Percentiles rank a stretch among this genome's conserved stretches.
Evolutionary conservation across 768 basidiomycete genomes (phyloP).

Genomic region (Roridomyces roridus): DNA sequence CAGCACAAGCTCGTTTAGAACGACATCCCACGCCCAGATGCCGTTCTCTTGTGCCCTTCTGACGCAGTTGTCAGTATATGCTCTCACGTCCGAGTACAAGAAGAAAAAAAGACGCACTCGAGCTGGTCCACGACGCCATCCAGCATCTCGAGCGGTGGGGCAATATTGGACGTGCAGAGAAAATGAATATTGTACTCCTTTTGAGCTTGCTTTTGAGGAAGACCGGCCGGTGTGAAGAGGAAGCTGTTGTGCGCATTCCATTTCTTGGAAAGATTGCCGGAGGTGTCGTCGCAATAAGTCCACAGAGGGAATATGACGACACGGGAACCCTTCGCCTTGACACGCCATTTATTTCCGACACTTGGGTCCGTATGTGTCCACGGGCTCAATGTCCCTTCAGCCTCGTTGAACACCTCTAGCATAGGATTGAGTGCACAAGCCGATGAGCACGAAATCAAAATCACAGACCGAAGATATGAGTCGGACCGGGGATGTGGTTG

Average conservation of each 20-base stretch:
- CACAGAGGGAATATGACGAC: constrained; percentile 41
- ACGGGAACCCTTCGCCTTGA: constrained; percentile 32
- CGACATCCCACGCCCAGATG: constrained; percentile 45
- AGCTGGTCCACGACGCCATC: constrained; percentile 42
- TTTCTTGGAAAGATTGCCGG: constrained; percentile 52
- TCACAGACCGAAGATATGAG: constrained; percentile 19
- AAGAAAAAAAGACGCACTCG: constrained; percentile 34
- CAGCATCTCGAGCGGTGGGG: constrained; percentile 49
- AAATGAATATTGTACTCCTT: constrained; percentile 48
- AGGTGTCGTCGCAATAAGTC: constrained; percentile 52
- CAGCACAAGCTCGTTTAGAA: constrained; percentile 32
- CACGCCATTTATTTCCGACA: constrained; percentile 34
- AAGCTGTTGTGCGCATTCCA: constrained; percentile 54
- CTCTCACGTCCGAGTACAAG: too few species aligned
- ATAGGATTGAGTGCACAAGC: too few species aligned
- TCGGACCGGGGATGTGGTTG: constrained; percentile 15
- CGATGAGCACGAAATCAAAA: too few species aligned
- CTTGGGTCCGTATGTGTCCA: constrained; percentile 25
- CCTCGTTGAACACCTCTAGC: constrained; percentile 1
- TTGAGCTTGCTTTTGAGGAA: constrained; percentile 35
- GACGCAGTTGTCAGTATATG: too few species aligned
- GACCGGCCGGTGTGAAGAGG: constrained; percentile 43
- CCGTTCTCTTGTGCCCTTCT: constrained; percentile 32
- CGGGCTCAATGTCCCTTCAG: neutral
- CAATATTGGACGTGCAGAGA: constrained; percentile 46